Base-by-base conservation (phyloP, 225 moss, liverwort and hornwort species). In the Polytrichum formosum region DNA sequence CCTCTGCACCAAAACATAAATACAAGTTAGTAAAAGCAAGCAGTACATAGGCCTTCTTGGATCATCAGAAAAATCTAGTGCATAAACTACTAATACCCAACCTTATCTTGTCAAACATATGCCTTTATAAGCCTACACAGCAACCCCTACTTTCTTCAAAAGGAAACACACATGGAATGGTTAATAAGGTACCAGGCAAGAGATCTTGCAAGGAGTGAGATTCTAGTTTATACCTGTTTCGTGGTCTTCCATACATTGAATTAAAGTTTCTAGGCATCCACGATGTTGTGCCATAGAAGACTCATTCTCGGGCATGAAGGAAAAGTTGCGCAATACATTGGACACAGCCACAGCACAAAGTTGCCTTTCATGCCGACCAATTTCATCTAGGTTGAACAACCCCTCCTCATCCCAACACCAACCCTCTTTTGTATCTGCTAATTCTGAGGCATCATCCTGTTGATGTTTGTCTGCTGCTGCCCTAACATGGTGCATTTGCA, bases 351-450 rank as follows among this genome's bases (percentile, higher is more conserved):
- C 96, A 22, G 94, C 96, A 61, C 92, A 93, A 68, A 91, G 84
- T 73, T 97, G 94, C 66, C 87, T 87, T 79, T 97, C 96, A 54
- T 90, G 75, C 5, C 96, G 89, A 53, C 96, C 94, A n/a, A 92
- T 70, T 75, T 97, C 96, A 26, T 97, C 94, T 33, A 97, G 76
- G 77, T 97, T 97, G 72, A 97, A 97, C 17, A 97, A 79, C 5
- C 94, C 91, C 78, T 97, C 96, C 83, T 97, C 96, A 65, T 94
- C 94, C 96, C 92, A 97, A 83, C 96, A 97, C 96, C 96, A 97
- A 53, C 90, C 92, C 64, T 82, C 72, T 58, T 76, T 76, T 61
- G 67, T 73, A 61, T 81, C 84, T 25, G 62, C 74, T 4, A 61
- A 73, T 61, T 74, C 80, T 4, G 56, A 64, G 10, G 70, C 75